Percentiles rank a stretch among this genome's conserved stretches.
These are phyloP conservation scores for Xylariaceae sp. DNA, from an alignment of 2,329 filamentous ascomycete genomes.

Conservation along the genomic window DNA sequence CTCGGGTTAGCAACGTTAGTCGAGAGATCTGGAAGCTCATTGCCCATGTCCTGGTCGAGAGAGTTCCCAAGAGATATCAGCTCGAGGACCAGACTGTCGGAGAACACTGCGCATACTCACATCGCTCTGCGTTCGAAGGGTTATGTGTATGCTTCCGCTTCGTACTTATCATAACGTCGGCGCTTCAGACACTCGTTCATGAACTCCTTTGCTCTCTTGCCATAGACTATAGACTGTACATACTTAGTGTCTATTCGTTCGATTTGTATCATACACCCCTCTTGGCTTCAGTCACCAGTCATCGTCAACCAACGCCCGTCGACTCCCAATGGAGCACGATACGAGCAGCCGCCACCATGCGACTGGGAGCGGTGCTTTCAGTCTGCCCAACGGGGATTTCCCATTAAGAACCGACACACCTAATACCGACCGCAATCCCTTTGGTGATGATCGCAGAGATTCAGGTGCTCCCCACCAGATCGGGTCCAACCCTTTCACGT, in stretches of 20 bases:
- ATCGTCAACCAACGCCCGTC: neutral
- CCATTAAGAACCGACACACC: slow-evolving; percentile 41
- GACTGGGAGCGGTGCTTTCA: slow-evolving; percentile 32
- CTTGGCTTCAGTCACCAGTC: neutral
- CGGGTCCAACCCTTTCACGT: slow-evolving; percentile 43
- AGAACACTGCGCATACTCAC: too few species aligned
- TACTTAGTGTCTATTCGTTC: neutral
- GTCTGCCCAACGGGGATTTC: slow-evolving; percentile 36
- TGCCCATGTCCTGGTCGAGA: too few species aligned
- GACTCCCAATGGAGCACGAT: slow-evolving; percentile 22
- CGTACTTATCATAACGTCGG: too few species aligned
- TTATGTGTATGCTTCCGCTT: too few species aligned
- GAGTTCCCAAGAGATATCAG: too few species aligned
- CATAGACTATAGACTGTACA: too few species aligned
- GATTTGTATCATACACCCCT: neutral
- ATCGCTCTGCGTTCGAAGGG: too few species aligned
- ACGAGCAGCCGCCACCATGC: slow-evolving; percentile 15
- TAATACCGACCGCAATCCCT: slow-evolving; percentile 40
- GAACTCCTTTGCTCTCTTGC: too few species aligned
- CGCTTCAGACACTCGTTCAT: too few species aligned
- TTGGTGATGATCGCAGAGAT: slow-evolving; percentile 33
- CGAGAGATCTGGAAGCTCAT: too few species aligned
- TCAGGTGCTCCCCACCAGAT: slow-evolving; percentile 17
- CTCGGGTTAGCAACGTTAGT: too few species aligned
- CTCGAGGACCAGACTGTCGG: too few species aligned